phyloP scores from a whole-genome alignment of 768 basidiomycete genomes.

The Amanita brunnescens region DNA sequence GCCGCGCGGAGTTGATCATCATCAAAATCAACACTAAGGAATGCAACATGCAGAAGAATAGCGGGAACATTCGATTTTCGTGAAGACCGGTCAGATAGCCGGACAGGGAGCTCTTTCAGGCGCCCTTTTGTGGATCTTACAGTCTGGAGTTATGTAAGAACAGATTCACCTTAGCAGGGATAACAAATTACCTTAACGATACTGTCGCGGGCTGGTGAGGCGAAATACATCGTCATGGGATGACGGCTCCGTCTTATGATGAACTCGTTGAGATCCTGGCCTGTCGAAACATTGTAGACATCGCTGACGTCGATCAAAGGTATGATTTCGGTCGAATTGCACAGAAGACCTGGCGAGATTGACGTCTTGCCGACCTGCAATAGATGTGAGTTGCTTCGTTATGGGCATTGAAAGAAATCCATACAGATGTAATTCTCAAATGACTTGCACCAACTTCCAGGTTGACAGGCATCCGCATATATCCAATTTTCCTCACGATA shows the following conservation, averaged over 20 bases:
- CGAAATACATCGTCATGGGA: slow-evolving; percentile 68
- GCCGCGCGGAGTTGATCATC: slow-evolving; percentile 74
- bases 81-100: slow-evolving; percentile 56
- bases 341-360: slow-evolving; percentile 58
- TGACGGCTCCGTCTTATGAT: slow-evolving; percentile 69
- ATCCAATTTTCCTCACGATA: slow-evolving; percentile 55
- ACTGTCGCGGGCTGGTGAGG: slow-evolving; percentile 55
- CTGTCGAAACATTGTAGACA: slow-evolving; percentile 72
- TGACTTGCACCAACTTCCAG: slow-evolving; percentile 62
- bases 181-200: slow-evolving; percentile 57
- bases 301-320: slow-evolving; percentile 78
- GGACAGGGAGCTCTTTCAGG: slow-evolving; percentile 44
- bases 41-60: slow-evolving; percentile 77
- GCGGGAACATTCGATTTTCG: slow-evolving; percentile 81
- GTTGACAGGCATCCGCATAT: slow-evolving; percentile 64
- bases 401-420: slow-evolving; percentile 14
- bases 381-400: slow-evolving; percentile 1
- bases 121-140: slow-evolving; percentile 71
- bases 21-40: slow-evolving; percentile 65
- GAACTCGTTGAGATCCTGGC: slow-evolving; percentile 68
- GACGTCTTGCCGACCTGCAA: slow-evolving; percentile 58
- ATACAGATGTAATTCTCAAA: slow-evolving; percentile 68
- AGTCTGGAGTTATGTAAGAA: slow-evolving; percentile 30
- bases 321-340: slow-evolving; percentile 78
- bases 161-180: neutral